Base-by-base conservation (phyloP, 1,139 yeast species). In the Sugiyamaella xylanicola region DNA sequence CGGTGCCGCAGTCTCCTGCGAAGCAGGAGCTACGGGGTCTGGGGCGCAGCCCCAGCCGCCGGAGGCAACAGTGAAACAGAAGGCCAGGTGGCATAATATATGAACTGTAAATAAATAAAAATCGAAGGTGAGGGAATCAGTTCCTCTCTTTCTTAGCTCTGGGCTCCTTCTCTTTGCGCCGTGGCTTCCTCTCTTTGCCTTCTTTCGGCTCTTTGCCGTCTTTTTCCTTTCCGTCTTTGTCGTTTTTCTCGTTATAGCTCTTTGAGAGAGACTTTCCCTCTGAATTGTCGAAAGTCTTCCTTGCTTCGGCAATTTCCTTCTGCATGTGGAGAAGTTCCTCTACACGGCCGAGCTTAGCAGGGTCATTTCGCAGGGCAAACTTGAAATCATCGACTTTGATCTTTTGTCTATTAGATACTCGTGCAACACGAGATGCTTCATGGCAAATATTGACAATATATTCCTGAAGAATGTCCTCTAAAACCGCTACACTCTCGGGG, bases 331-430 rank as follows among this genome's bases (percentile, higher is more conserved):
- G 78, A 63, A 92, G 80, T 68, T 91, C 95, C 63, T 87, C 86
- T 37, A 91, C 83, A 69, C 98, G 81, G 11, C 96, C 95, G 50
- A 90, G 78, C 68, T 91, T 92, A 56, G 84, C 79, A 1, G 95
- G 88, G 65, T 92, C 98, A 62, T 85, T 82, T 46, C 96, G 76
- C 56, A 92, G 74, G 0, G 90, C 95, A 73, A 90, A 90, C 63
- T 87, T 88, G 73, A 92, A 84, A 69, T 92, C 98, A 59, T 90
- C 96, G 53, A 91, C 85, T 65, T 87, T 86, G 60, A 92, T 83
- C 69, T 95, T 84, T 54, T 82, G 82, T 48, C 95, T 77, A 46
- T 85, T 85, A 17, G 80, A 76, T 0, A 78, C 75, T 21, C 75
- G 71, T 1, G 84, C 81, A 55, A 78, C 79, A 13, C 81, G 74